These are phyloP conservation scores for Xylaria sp. DNA, from an alignment of 2,329 filamentous ascomycete genomes.

Conservation along the genomic window DNA sequence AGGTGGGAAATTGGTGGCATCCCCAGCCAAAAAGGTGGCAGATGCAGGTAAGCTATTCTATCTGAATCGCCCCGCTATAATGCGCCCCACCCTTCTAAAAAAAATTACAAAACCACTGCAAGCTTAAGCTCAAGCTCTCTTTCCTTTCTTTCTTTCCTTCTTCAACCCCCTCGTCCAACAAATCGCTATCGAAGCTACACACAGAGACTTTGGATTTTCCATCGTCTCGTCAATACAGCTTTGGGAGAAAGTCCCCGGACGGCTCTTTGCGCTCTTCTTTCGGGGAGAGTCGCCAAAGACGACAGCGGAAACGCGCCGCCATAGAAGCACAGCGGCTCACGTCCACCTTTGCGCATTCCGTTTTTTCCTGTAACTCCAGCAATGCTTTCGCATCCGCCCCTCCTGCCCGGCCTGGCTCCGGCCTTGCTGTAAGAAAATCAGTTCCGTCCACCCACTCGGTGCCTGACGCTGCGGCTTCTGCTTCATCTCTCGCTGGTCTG, in stretches of 20 bases:
- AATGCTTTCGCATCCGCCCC: slow-evolving; percentile 52
- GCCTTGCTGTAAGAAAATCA: slow-evolving; percentile 41
- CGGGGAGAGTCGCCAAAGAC: slow-evolving; percentile 55
- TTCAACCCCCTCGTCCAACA: slow-evolving; percentile 92
- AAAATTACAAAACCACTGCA: slow-evolving; percentile 38
- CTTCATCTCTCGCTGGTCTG: slow-evolving; percentile 44
- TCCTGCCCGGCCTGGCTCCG: slow-evolving; percentile 48
- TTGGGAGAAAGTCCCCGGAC: slow-evolving; percentile 99
- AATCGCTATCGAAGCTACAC: slow-evolving; percentile 99
- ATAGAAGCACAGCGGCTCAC: slow-evolving; percentile 98
- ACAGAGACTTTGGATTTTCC: slow-evolving; percentile 73
- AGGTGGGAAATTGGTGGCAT: too few species aligned
- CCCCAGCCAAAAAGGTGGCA: too few species aligned
- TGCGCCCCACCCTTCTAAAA: slow-evolving; percentile 21
- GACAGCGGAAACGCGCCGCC: slow-evolving; percentile 97
- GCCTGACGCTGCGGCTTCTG: slow-evolving; percentile 27
- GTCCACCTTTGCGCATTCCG: slow-evolving; percentile 61
- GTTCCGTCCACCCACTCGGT: slow-evolving; percentile 36
- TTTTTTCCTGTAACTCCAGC: slow-evolving; percentile 54
- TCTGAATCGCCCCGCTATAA: slow-evolving; percentile 1
- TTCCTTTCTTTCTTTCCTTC: slow-evolving; percentile 41
- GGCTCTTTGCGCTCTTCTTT: slow-evolving; percentile 50
- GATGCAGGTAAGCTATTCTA: too few species aligned
- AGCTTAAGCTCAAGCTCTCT: slow-evolving; percentile 38
- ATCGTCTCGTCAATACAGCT: slow-evolving; percentile 65